Evolutionary conservation across 495 filamentous ascomycete species (phyloP).

Genomic region (Neurospora tetrasperma): DNA sequence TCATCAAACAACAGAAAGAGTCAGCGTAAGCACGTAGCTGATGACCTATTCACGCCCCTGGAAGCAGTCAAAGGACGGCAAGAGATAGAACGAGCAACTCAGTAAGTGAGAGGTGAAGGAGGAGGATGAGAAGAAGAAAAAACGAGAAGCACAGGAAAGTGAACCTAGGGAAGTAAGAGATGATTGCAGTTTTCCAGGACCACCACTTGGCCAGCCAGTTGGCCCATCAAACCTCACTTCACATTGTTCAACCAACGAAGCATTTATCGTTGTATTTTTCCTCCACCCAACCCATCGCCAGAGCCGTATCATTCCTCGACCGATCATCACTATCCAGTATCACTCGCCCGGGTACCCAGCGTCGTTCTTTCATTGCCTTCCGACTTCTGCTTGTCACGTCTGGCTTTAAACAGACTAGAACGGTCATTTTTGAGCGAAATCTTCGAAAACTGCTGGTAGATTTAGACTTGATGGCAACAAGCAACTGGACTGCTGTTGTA

Average conservation of each 20-base stretch:
- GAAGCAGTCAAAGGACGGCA: background rate
- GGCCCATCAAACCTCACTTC: too few species aligned
- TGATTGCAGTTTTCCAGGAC: background rate
- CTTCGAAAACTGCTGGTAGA: too few species aligned
- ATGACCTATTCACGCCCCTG: background rate
- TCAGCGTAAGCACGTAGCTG: background rate
- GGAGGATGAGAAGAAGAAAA: background rate
- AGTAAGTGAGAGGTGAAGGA: background rate
- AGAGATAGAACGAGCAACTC: background rate
- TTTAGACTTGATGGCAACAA: too few species aligned
- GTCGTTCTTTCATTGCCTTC: background rate
- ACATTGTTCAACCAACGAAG: background rate
- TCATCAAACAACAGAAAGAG: background rate
- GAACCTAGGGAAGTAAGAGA: background rate
- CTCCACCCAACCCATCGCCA: background rate
- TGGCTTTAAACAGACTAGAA: too few species aligned
- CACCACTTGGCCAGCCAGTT: background rate
- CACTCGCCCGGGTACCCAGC: too few species aligned
- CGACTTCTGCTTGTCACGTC: background rate
- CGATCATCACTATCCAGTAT: background rate
- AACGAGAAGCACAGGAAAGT: background rate
- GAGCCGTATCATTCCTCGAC: background rate
- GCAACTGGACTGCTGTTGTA: too few species aligned
- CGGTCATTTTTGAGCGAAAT: too few species aligned
- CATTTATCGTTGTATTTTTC: background rate